Evolutionary conservation across 1,284 basidiomycete genomes (phyloP).

Genomic region (Rhodotorula sp.): DNA sequence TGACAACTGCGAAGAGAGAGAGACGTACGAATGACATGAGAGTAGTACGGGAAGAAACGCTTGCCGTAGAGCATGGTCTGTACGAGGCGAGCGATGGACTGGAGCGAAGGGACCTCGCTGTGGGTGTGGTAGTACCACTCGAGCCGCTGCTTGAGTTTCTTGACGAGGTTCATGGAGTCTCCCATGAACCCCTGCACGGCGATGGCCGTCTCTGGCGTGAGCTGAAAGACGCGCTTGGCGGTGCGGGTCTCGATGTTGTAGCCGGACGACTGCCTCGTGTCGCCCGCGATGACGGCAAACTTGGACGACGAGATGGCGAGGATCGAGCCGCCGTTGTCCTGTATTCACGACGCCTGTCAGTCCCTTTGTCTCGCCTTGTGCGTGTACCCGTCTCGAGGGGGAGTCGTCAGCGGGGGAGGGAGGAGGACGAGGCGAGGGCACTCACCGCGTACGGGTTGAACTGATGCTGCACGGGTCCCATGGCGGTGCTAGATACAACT

Average conservation of each 20-base stretch:
- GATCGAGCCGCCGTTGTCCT: slow-evolving; percentile 75
- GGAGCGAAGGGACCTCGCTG: slow-evolving; percentile 86
- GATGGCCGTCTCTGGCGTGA: slow-evolving; percentile 87
- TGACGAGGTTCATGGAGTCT: slow-evolving; percentile 92
- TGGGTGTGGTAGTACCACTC: slow-evolving; percentile 97
- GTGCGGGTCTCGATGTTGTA: slow-evolving; percentile 94
- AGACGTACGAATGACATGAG: slow-evolving; percentile 84
- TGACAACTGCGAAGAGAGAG: neutral
- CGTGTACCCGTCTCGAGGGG: neutral
- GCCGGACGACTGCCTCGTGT: slow-evolving; percentile 90
- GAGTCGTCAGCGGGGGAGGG: slow-evolving; percentile 7
- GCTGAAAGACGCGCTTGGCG: slow-evolving; percentile 81
- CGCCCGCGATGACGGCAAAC: slow-evolving; percentile 88
- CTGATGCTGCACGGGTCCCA: slow-evolving; percentile 21
- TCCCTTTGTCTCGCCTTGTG: no score
- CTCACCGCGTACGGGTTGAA: slow-evolving; percentile 32
- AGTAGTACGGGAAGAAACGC: slow-evolving; percentile 94
- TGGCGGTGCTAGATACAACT: neutral
- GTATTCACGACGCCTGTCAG: neutral
- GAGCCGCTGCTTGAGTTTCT: slow-evolving; percentile 85
- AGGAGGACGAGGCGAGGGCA: neutral
- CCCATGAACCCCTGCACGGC: slow-evolving; percentile 94
- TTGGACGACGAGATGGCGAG: slow-evolving; percentile 88
- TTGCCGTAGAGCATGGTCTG: slow-evolving; percentile 93
- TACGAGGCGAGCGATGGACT: slow-evolving; percentile 86